Conservation (phyloP, 495 filamentous ascomycete species). For the Astrothelium subdiscretum region DNA sequence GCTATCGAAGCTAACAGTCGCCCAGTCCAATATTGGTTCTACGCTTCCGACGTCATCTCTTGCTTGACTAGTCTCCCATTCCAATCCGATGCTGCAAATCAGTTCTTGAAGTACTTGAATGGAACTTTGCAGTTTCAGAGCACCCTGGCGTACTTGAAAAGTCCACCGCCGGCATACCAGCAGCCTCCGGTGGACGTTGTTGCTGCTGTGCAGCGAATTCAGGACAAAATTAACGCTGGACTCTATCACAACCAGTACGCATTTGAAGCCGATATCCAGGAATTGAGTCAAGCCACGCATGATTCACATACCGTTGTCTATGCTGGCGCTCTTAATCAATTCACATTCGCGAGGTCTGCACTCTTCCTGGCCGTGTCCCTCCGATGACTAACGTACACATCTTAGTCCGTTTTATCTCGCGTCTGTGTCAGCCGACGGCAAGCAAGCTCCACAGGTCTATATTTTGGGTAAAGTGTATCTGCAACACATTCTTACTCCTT, state of each 20-base stretch:
- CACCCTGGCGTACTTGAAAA: slow-evolving; percentile 42
- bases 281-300: slow-evolving; percentile 31
- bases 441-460: slow-evolving; percentile 37
- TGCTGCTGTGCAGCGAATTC: slow-evolving; percentile 33
- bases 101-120: slow-evolving; percentile 43
- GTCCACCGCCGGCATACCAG: slow-evolving; percentile 43
- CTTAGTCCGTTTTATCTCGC: slow-evolving; percentile 25
- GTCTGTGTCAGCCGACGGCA: slow-evolving; percentile 39
- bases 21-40: slow-evolving; percentile 3
- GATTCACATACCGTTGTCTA: slow-evolving; percentile 36
- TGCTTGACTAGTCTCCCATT: slow-evolving; percentile 49
- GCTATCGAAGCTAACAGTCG: background rate
- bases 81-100: slow-evolving; percentile 36
- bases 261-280: slow-evolving; percentile 39
- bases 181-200: slow-evolving; percentile 42
- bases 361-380: background rate
- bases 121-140: slow-evolving; percentile 47
- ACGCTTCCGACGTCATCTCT: slow-evolving; percentile 26
- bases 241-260: slow-evolving; percentile 37
- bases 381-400: background rate
- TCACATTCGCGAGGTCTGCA: slow-evolving; percentile 34
- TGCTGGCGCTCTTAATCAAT: slow-evolving; percentile 33
- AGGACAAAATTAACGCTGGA: slow-evolving; percentile 29
- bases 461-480: slow-evolving; percentile 16
- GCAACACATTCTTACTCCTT: background rate